These are phyloP conservation scores for Magnusiomyces clavatus DNA, from an alignment of 1,139 yeast species.

Conservation along the genomic window DNA sequence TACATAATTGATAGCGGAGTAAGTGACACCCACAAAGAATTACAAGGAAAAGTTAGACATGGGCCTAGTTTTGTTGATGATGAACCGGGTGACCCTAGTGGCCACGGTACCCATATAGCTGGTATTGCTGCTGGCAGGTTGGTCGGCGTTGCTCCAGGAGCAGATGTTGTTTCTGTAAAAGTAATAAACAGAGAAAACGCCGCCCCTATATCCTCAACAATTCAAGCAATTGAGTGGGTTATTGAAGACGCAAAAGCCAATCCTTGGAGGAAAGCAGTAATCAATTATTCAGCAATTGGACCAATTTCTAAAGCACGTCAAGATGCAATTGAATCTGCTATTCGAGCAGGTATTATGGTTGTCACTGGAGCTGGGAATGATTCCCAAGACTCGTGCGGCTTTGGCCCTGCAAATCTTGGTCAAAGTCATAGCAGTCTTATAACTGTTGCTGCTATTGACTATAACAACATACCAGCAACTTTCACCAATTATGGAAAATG, in stretches of 20 bases:
- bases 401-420: constrained; percentile 65
- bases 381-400: constrained; percentile 75
- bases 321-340: constrained; percentile 78
- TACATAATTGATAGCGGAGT: constrained; percentile 48
- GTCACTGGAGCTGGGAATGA: constrained; percentile 91
- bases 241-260: constrained; percentile 48
- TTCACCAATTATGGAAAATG: constrained; percentile 61
- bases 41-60: constrained; percentile 40
- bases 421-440: constrained; percentile 47
- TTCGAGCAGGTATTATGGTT: constrained; percentile 69
- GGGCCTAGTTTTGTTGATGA: constrained; percentile 31
- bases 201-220: constrained; percentile 27
- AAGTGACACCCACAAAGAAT: constrained; percentile 40
- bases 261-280: constrained; percentile 78
- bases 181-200: constrained; percentile 30
- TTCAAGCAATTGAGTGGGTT: constrained; percentile 28
- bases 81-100: constrained; percentile 32
- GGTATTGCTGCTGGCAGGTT: constrained; percentile 39
- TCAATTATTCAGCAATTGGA: constrained; percentile 88
- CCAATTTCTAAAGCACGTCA: constrained; percentile 77
- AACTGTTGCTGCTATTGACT: constrained; percentile 68
- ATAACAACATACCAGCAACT: constrained; percentile 53
- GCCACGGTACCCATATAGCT: constrained; percentile 41
- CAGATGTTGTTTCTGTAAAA: constrained; percentile 37
- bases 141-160: constrained; percentile 40